Conservation (phyloP, 257 asterid species). For the Fraxinus quadrangulata region DNA sequence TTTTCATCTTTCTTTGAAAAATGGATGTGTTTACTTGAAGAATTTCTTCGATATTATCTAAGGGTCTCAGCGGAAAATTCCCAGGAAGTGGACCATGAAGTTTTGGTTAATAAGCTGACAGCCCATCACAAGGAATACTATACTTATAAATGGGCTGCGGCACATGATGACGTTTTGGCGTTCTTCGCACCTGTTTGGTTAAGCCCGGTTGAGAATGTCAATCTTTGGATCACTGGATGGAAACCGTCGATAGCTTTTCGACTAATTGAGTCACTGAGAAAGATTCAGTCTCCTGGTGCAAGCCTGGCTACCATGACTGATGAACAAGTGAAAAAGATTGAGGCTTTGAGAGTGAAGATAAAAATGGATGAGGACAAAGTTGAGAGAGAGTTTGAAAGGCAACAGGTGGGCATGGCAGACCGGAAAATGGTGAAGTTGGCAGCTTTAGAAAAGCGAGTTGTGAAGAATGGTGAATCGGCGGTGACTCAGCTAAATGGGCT, state of each 20-base stretch:
- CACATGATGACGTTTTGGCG: slow-evolving; percentile 55
- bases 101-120: slow-evolving; percentile 42
- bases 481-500: slow-evolving; percentile 25
- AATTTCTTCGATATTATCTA: slow-evolving; percentile 31
- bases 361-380: slow-evolving; percentile 63
- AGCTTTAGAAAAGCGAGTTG: slow-evolving; percentile 21
- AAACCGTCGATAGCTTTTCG: slow-evolving; percentile 62
- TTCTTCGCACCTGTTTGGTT: slow-evolving; percentile 61
- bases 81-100: slow-evolving; percentile 11
- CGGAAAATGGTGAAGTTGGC: slow-evolving; percentile 55
- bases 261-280: slow-evolving; percentile 38
- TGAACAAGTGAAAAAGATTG: slow-evolving; percentile 42
- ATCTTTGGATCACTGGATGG: slow-evolving; percentile 73
- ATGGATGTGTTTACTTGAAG: slow-evolving; percentile 65
- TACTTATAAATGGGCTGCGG: slow-evolving; percentile 59
- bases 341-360: slow-evolving; percentile 40
- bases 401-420: slow-evolving; percentile 64
- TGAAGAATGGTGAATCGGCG: neutral
- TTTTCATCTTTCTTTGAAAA: slow-evolving; percentile 48
- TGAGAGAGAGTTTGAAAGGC: slow-evolving; percentile 75
- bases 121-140: slow-evolving; percentile 71
- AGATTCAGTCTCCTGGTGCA: neutral
- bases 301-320: slow-evolving; percentile 18
- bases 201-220: slow-evolving; percentile 51
- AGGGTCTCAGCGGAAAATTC: neutral